phyloP scores from a whole-genome alignment of 2,329 filamentous ascomycete genomes.

The Aspergillus glaucus region DNA sequence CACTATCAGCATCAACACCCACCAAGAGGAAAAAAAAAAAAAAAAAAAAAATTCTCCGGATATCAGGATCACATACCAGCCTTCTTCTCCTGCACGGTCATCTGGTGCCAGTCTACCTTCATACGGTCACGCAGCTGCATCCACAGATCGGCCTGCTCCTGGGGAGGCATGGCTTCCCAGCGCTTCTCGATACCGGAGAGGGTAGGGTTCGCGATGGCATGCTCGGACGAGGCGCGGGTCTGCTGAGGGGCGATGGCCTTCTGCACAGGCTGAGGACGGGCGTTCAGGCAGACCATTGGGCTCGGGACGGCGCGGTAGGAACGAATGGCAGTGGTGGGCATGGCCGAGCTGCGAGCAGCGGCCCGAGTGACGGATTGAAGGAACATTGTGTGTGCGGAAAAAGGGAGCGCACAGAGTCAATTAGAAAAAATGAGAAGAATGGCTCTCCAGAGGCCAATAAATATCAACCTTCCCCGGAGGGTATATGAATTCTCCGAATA shows the following conservation, averaged over 20 bases:
- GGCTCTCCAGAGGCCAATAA: conserved; percentile 12
- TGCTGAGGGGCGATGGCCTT: conserved; percentile 42
- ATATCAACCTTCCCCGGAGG: conserved; percentile 20
- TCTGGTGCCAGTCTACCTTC: conserved; percentile 94
- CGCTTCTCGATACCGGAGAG: conserved; percentile 98
- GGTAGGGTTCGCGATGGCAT: conserved; percentile 96
- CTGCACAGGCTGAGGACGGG: conserved; percentile 26
- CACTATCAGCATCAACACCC: neutral
- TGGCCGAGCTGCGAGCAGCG: conserved; percentile 37
- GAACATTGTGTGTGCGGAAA: conserved; percentile 36
- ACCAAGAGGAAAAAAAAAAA: no score
- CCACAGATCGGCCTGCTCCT: conserved; percentile 99
- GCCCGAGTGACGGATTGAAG: conserved; percentile 41
- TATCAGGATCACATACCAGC: conserved; percentile 65
- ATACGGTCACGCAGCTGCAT: conserved; percentile 97
- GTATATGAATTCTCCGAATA: conserved; percentile 6
- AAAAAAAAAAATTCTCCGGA: neutral
- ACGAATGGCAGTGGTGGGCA: conserved; percentile 29
- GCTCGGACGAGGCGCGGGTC: conserved; percentile 59
- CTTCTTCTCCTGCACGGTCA: conserved; percentile 97
- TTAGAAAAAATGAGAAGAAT: conserved; percentile 13
- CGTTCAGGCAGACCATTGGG: conserved; percentile 34
- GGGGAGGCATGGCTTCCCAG: conserved; percentile 95
- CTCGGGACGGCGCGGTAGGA: conserved; percentile 21
- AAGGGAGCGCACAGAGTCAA: conserved; percentile 23